These are phyloP conservation scores for Anthracocystis setariae DNA, from an alignment of 1,284 basidiomycete species.

Conservation along the genomic window DNA sequence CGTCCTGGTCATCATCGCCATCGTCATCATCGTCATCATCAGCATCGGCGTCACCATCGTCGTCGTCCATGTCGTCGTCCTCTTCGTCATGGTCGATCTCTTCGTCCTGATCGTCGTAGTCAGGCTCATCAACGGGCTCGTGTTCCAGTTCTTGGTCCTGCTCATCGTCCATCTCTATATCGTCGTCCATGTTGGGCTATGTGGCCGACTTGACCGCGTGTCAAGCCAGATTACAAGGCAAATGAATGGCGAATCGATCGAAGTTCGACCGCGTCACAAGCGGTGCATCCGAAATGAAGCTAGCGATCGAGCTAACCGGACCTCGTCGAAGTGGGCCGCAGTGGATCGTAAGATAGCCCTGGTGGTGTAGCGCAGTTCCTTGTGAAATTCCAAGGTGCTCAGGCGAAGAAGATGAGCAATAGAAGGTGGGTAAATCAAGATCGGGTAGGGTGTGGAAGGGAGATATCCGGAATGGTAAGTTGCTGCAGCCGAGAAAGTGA, in stretches of 20 bases:
- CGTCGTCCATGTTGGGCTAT: conserved; percentile 39
- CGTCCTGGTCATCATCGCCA: conserved; percentile 23
- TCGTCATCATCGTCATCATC: conserved; percentile 29
- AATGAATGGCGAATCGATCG: neutral
- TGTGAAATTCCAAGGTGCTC: no score
- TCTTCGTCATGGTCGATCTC: conserved; percentile 22
- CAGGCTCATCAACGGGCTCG: conserved; percentile 26
- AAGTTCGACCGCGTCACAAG: neutral
- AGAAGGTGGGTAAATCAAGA: no score
- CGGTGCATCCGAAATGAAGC: neutral
- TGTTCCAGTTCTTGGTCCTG: conserved; percentile 35
- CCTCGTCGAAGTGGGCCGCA: no score
- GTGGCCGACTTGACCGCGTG: neutral
- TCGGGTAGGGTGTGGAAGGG: no score
- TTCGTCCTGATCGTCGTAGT: conserved; percentile 31
- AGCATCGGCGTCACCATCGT: conserved; percentile 27
- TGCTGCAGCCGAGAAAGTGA: conserved; percentile 7
- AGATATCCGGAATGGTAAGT: no score
- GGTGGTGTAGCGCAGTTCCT: no score
- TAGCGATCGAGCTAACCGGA: neutral
- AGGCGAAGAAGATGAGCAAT: no score
- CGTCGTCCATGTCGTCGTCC: conserved; percentile 14
- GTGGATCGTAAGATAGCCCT: no score
- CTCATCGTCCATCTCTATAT: conserved; percentile 51
- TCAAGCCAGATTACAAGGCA: neutral